Base-by-base conservation (phyloP, 176 grass and related monocot species). In the Oryza glaberrima region DNA sequence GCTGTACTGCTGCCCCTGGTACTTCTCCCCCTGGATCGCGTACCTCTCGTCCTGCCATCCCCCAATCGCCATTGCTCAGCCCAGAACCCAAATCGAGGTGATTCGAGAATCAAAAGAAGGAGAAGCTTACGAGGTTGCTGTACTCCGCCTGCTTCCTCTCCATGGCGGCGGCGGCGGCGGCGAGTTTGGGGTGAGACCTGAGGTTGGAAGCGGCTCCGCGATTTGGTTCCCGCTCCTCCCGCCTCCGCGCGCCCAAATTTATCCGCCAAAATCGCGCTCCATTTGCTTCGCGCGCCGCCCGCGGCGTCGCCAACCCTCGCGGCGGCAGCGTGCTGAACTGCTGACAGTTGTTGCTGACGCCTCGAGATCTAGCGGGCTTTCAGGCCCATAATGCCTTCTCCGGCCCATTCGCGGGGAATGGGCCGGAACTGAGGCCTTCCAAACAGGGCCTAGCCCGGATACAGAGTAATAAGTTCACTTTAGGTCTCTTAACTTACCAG, bases 1-100 rank as follows among this genome's bases (percentile, higher is more conserved):
- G 83, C 93, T 96, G 85, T 94, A 99, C 81, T 96, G 93, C 90
- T 99, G 96, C 19, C 93, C 96, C 75, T 90, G 89, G 79, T 99
- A 99, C 93, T 47, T 88, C 96, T 99, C 96, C 45, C 88, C 86
- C 35, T 90, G 96, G 77, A 99, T 89, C 68, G 43, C 92, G 73
- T 89, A 99, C 88, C 93, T 79, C 83, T 92, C 93, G 60, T 99
- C 93, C 96, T 99, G 90, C 77, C 67, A 79, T 15, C 10, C 28
- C 28, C 34, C 52, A 23, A 23, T 19, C 16, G 83, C 75, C 69
- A 67, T 61, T 56, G 69, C 36, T 78, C n/a, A 75, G 41, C n/a
- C 15, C 23, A 77, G 2, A 80, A 80, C 15, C 70, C 11, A 58
- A 69, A 67, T 70, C 52, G 66, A 79, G 16, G 35, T 25, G 47